A percentile compares a stretch with the other conserved stretches of the same genome.
phyloP scores from a whole-genome alignment of 2,329 filamentous ascomycete genomes.

The Corynespora cassiicola region DNA sequence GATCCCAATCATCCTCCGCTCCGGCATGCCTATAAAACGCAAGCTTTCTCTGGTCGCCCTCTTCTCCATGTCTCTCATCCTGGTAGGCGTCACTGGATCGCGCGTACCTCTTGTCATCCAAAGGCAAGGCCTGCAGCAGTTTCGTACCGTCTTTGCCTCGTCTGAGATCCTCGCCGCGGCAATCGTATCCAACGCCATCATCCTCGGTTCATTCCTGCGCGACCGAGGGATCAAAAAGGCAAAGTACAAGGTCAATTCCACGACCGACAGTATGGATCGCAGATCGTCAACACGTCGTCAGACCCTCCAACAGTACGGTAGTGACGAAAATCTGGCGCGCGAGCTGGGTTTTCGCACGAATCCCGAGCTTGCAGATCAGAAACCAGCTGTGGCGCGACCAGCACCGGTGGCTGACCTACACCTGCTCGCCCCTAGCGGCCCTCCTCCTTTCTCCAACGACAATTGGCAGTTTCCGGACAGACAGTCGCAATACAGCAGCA shows the following conservation, averaged over 20 bases:
- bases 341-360: slow-evolving; percentile 75
- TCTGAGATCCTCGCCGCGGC: slow-evolving; percentile 90
- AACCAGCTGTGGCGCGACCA: slow-evolving; percentile 49
- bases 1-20: slow-evolving; percentile 83
- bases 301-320: slow-evolving; percentile 79
- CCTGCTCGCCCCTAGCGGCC: slow-evolving; percentile 27
- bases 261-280: slow-evolving; percentile 60
- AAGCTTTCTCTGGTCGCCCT: slow-evolving; percentile 81
- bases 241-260: slow-evolving; percentile 71
- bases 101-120: slow-evolving; percentile 80
- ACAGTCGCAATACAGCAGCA: slow-evolving; percentile 24
- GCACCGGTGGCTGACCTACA: slow-evolving; percentile 39
- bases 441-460: slow-evolving; percentile 31
- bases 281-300: slow-evolving; percentile 66
- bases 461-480: slow-evolving; percentile 43
- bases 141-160: slow-evolving; percentile 86
- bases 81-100: slow-evolving; percentile 81
- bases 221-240: slow-evolving; percentile 87
- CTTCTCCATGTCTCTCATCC: slow-evolving; percentile 82
- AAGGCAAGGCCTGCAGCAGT: slow-evolving; percentile 77
- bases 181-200: slow-evolving; percentile 83
- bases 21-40: slow-evolving; percentile 75
- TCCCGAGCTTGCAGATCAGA: slow-evolving; percentile 55
- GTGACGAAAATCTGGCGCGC: slow-evolving; percentile 87
- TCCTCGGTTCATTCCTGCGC: slow-evolving; percentile 90